Base-by-base conservation (phyloP, 2,329 filamentous ascomycete genomes). In the Cercospora brassicicola region DNA sequence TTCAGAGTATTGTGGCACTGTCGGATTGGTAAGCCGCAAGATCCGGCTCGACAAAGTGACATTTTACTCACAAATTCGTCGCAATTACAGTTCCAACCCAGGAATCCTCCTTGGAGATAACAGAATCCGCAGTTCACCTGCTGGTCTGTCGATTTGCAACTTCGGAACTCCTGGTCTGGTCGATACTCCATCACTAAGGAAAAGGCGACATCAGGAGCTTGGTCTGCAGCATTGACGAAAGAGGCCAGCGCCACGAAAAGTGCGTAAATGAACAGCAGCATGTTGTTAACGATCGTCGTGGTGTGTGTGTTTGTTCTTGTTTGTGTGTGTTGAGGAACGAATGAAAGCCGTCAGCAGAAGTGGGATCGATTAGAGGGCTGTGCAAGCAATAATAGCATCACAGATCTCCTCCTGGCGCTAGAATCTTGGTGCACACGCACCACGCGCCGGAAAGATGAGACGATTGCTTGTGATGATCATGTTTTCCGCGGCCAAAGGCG, bases 21-120 rank as follows among this genome's bases (percentile, higher is more conserved):
- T 31, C 4, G 45, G 5, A 15, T 10, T 48, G 28, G 9, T 53
- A 10, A 56, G 28, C 28, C 31, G 31, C 18, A 7, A 11, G 9
- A 3, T 1, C 23, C 28, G 39, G 13, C 23, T 23, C 20, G 9
- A 66, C 33, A 18, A 11, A 30, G 15, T 10, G 11, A 30, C 9
- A 4, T 4, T 28, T 5, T 31, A 57, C 64, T 36, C 48, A 66
- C 64, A 26, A 66, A 66, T 31, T 31, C 36, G 51, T 62, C 64
- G 59, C 64, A 66, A 39, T 36, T 59, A 20, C 64, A 66, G 30
- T 66, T 66, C 64, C 64, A 66, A n/a, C 64, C 64, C 64, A 66
- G 31, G 20, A 66, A 66, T n/a, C 39, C 23, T 28, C 64, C 64
- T 26, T 15, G 30, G 4, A 56, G 45, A 62, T 66, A 66, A 20